Base-by-base conservation (phyloP, 768 basidiomycete species). In the Panus rudis region DNA sequence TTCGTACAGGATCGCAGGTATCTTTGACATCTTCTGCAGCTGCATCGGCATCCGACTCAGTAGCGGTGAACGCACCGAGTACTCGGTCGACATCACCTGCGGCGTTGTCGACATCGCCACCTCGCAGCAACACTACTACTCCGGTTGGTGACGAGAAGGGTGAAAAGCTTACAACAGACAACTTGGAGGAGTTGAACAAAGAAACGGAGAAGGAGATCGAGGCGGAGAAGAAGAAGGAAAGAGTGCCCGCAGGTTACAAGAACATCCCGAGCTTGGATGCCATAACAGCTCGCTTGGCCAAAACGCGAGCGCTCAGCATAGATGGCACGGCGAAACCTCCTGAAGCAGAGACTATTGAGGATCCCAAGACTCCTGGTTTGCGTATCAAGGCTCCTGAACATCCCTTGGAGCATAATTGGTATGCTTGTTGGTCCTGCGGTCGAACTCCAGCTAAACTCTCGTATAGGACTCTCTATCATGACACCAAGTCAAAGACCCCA, bases 381-480 rank as follows among this genome's bases (percentile, higher is more conserved):
- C 71, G 78, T 45, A 75, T 81, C 46, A 80, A 72, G 53, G 69
- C 66, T 21, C 81, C 81, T 4, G 88, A 89, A 57, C 91, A 91
- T 59, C 91, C 91, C 5, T 67, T 94, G 20, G 85, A 90, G 55
- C 85, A 82, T 60, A 60, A 78, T 30, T 94, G 92, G 89, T 91
- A 44, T 44, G 78, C 63, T 13, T n/a, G 3, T 11, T 26, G 23
- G 3, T 23, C 48, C 12, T 42, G 33, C 40, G 44, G 20, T n/a
- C 39, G 32, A 42, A 24, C 28, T 35, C 27, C 32, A 43, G 20
- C 42, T 40, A 21, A 40, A 24, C 12, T 20, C 16, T 8, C 33
- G 33, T 27, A 12, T 55, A 92, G 90, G 92, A 92, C 88, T 11
- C 73, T 94, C 48, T 96, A 79, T 62, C 89, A 91, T 62, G 92